Evolutionary conservation across 129 eudicot genomes (phyloP), one percentile per base, ranked within the genome.

Genomic region (Smallanthus sonchifolius): DNA sequence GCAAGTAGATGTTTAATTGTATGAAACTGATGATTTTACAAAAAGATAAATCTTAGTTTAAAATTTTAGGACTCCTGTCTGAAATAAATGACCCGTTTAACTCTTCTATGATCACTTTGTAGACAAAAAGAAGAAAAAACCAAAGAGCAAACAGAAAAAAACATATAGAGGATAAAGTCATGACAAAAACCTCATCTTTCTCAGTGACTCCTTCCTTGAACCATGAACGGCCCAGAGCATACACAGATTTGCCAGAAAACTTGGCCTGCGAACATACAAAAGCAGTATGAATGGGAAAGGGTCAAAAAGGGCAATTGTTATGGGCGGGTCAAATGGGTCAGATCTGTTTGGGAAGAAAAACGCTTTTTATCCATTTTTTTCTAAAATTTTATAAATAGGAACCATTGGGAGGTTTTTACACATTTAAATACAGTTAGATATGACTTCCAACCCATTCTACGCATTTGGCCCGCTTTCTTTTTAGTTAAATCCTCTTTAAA

Each of bases 151-250:
- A 54, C 60, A 54, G 60, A 54, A 54, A 16, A 24, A 19, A 2
- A 17, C 30, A 42, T 42, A 62, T 44, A 52, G 35, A 52, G 48
- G 45, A 36, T 76, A 42, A 40, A 5, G 56, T 44, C 56, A 51
- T 36, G 47, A 35, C 42, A 75, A 38, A 13, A 66, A 76, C 74
- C 80, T 56, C 24, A 32, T 76, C 35, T 52, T 67, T 56, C 59
- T 17, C 4, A 20, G 47, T 42, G 67, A 43, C 2, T 30, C 10
- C 68, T 52, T 66, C 45, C 74, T 66, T 76, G 30, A 76, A 76
- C 80, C 67, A 76, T 3, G 74, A 66, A 40, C 80, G 80, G 3
- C 42, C 80, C 44, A 76, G 44, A 39, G 67, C 55, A 39, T 30
- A 37, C 14, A 20, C 36, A 7, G 44, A 66, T 37, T 65, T 66